Evolutionary conservation across 2,329 filamentous ascomycete species (phyloP), one percentile per base, ranked within the genome.

Genomic region (Penicillium sp.): DNA sequence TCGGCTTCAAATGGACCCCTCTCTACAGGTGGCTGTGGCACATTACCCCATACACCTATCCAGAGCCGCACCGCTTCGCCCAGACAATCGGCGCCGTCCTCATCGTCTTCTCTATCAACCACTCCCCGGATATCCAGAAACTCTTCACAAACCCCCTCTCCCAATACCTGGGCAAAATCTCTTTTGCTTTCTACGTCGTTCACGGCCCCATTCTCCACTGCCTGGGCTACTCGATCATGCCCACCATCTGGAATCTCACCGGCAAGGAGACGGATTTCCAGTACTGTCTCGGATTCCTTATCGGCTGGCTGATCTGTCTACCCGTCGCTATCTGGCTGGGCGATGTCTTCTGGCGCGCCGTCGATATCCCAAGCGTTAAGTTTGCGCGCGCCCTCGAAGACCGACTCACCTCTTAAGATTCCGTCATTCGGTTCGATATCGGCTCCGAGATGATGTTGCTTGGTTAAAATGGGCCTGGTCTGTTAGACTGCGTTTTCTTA

Each of bases 341-440:
- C 1, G 81, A 84, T 63, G 49, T 84, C 3, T 83, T 83, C 58
- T 83, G 80, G 78, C 72, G 80, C 25, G 66, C 66, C 1, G 72
- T 84, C 5, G 82, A 84, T 63, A 64, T 70, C 3, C 75, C 75
- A 1, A 72, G 75, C 60, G 70, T 80, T 7, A 72, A 70, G 41
- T 73, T 81, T 56, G 74, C 77, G 3, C 68, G 73, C 36, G 78
- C 76, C 71, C 51, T 80, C 22, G 78, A 78, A 60, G 62, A 61
- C 35, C 60, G 60, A 31, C 49, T 68, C 25, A 54, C 64, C 27
- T 57, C 60, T 1, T 1, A 65, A 66, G 31, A 44, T 46, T 8
- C 41, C 50, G 13, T 25, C 38, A 10, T 46, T 41, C 10, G 36
- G 46, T 33, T 48, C 52, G 12, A 54, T 25, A 2, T 38, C 46